Conservation (phyloP, 2,329 filamentous ascomycete genomes). For the Rhynchosporium agropyri region DNA sequence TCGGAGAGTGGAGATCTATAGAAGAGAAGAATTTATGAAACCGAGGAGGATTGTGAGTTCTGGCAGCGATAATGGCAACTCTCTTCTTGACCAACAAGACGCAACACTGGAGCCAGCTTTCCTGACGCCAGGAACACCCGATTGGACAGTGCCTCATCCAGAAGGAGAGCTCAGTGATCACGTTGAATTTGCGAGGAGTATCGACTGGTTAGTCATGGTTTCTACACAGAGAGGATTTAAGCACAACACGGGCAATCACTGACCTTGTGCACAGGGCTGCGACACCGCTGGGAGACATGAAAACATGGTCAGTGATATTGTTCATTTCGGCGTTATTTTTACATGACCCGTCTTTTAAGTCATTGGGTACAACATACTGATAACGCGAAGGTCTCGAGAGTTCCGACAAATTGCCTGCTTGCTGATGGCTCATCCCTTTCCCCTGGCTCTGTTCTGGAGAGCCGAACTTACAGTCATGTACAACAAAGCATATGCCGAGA, state of each 20-base stretch:
- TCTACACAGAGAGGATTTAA: not conserved
- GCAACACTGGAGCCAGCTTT: conserved; percentile 18
- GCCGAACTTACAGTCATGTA: conserved; percentile 66
- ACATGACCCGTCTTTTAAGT: too few relatives aligned
- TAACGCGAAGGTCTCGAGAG: conserved; percentile 63
- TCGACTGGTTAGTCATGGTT: conserved; percentile 61
- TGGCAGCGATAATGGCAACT: conserved; percentile 15
- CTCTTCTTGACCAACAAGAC: conserved; percentile 14
- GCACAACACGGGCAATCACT: not conserved
- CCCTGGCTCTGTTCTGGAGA: conserved; percentile 78
- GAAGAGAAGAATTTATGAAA: conserved; percentile 6
- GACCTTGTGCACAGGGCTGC: conserved; percentile 43
- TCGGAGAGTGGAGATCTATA: conserved; percentile 17
- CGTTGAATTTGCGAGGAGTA: conserved; percentile 68
- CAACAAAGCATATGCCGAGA: conserved; percentile 67
- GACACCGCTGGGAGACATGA: conserved; percentile 74
- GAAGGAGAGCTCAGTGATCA: conserved; percentile 65
- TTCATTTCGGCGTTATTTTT: not conserved
- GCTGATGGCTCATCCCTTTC: conserved; percentile 76
- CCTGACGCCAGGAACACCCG: conserved; percentile 30
- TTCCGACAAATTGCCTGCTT: conserved; percentile 77
- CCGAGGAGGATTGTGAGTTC: conserved; percentile 15
- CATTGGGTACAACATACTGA: not conserved
- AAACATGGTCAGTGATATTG: conserved; percentile 53
- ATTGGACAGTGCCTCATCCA: conserved; percentile 74